phyloP scores from a whole-genome alignment of 306 rosid genomes.

The Malus fusca region DNA sequence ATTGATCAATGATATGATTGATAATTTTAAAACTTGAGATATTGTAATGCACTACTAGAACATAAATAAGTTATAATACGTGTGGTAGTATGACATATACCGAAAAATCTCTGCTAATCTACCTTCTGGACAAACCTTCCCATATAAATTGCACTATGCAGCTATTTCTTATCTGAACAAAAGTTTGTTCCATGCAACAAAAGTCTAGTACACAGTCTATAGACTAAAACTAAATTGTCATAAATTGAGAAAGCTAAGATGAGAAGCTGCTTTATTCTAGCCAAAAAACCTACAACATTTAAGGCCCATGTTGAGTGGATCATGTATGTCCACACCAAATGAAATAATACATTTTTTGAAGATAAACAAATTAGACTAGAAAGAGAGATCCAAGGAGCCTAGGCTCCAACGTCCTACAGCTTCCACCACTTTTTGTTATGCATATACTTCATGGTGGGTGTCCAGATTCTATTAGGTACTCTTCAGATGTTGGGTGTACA shows the following conservation, averaged over 20 bases:
- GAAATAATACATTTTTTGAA: background rate
- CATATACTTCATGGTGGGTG: background rate
- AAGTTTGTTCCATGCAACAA: background rate
- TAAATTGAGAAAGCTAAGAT: background rate
- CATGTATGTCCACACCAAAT: background rate
- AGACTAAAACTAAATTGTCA: background rate
- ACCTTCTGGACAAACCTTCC: background rate
- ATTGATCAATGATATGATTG: rapidly evolving
- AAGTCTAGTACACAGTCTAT: background rate
- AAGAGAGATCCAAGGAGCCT: background rate
- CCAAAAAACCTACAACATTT: background rate
- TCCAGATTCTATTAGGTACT: background rate
- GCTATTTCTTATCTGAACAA: background rate
- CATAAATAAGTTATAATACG: no score
- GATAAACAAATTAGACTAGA: background rate
- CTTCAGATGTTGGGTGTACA: no score
- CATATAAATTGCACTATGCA: background rate
- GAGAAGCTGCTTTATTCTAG: background rate
- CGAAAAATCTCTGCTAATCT: background rate
- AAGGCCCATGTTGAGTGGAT: background rate
- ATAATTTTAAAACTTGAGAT: background rate
- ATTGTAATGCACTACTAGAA: background rate
- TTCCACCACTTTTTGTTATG: background rate
- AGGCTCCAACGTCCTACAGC: background rate
- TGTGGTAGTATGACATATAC: background rate